phyloP scores from a whole-genome alignment of 805 yeast genomes.

The Metschnikowia sp. region DNA sequence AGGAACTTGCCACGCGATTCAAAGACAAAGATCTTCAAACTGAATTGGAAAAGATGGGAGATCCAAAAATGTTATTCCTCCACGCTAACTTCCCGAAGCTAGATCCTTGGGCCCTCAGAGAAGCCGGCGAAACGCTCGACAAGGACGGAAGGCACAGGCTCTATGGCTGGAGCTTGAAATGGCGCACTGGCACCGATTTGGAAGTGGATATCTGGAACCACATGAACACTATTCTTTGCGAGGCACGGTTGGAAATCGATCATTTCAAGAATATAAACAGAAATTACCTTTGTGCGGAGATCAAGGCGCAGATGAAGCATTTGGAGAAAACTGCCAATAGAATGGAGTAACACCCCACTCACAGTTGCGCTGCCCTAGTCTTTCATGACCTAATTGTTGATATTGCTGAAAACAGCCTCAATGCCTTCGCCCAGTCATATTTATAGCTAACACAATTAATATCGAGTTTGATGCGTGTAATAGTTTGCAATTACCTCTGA shows the following conservation, averaged over 20 bases:
- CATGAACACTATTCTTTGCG: slow-evolving; percentile 55
- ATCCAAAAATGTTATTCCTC: slow-evolving; percentile 43
- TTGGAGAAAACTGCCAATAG: slow-evolving; percentile 27
- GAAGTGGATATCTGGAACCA: slow-evolving; percentile 58
- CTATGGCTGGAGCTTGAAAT: slow-evolving; percentile 55
- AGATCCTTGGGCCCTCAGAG: slow-evolving; percentile 54
- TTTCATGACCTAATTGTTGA: too few relatives aligned
- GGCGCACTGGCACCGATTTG: slow-evolving; percentile 53
- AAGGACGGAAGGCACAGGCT: slow-evolving; percentile 50
- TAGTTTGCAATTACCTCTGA: too few relatives aligned
- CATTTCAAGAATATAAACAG: slow-evolving; percentile 42
- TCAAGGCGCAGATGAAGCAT: slow-evolving; percentile 43
- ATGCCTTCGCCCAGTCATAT: too few relatives aligned
- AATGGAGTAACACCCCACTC: slow-evolving; percentile 25
- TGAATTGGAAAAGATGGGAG: slow-evolving; percentile 5
- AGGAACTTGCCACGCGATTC: slow-evolving; percentile 4
- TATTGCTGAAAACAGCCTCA: too few relatives aligned
- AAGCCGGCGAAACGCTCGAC: slow-evolving; percentile 38
- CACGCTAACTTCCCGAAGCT: slow-evolving; percentile 69
- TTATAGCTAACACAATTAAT: too few relatives aligned
- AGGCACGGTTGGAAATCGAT: slow-evolving; percentile 42
- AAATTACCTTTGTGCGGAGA: slow-evolving; percentile 47
- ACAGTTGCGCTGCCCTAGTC: too few relatives aligned
- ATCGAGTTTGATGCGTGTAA: too few relatives aligned
- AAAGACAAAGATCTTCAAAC: slow-evolving; percentile 7